Conservation (phyloP, 495 filamentous ascomycete species). For the Aspergillus steynii region DNA sequence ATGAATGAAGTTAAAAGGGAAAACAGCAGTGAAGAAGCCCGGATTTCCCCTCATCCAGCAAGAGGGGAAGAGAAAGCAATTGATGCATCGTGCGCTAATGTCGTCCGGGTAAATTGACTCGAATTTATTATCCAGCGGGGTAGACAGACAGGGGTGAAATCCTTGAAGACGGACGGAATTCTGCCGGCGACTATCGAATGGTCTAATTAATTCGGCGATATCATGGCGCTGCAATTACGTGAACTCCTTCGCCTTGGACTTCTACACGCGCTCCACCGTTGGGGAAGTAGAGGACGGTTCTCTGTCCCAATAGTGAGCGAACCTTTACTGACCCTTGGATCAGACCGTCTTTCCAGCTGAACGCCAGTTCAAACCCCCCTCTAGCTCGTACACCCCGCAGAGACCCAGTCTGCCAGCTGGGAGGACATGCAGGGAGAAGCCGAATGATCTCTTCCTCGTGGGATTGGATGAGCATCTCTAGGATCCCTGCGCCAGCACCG, state of each 20-base stretch:
- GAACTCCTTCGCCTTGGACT: not conserved
- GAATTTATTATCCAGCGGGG: not conserved
- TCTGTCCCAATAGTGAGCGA: constrained; percentile 16
- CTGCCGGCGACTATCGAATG: not conserved
- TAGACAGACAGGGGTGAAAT: not conserved
- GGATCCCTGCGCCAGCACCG: constrained; percentile 47
- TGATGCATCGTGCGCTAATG: not conserved
- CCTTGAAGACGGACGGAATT: not conserved
- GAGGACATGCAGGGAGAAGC: constrained; percentile 45
- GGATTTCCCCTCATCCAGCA: not conserved
- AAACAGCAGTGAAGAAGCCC: not conserved
- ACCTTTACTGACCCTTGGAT: constrained; percentile 24
- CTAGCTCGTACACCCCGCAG: constrained; percentile 42
- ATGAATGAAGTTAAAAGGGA: not conserved
- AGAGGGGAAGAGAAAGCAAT: not conserved
- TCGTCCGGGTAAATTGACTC: not conserved
- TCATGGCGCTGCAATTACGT: not conserved
- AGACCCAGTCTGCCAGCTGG: constrained; percentile 31
- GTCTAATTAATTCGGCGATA: not conserved
- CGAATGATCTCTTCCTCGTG: constrained; percentile 44
- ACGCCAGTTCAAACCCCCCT: constrained; percentile 42
- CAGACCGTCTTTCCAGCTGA: constrained; percentile 31
- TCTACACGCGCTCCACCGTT: constrained; percentile 14
- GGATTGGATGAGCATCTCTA: constrained; percentile 54
- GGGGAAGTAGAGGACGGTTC: constrained; percentile 23